These are phyloP conservation scores for Terana coerulea DNA, from an alignment of 768 basidiomycete species.

Conservation along the genomic window DNA sequence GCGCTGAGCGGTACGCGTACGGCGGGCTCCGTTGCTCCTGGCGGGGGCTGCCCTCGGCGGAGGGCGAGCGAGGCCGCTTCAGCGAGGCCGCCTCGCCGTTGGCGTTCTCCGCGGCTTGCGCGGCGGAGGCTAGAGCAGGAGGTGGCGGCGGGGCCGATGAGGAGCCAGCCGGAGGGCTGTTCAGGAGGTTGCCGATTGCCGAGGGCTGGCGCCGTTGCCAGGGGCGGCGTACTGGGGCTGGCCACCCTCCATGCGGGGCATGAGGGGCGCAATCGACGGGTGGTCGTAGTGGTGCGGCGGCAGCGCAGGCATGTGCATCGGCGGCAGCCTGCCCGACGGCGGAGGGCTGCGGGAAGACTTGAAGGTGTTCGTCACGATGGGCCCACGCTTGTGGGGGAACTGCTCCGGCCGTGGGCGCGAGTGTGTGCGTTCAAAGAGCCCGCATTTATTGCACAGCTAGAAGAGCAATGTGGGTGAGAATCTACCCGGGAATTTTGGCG, in stretches of 20 bases:
- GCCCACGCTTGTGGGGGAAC: conserved; percentile 77
- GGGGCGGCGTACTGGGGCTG: conserved; percentile 8
- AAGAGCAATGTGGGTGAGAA: background rate
- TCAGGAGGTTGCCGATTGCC: conserved; percentile 11
- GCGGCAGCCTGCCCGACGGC: conserved; percentile 30
- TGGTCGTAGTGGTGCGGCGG: conserved; percentile 49
- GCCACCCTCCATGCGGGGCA: conserved; percentile 30
- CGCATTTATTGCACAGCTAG: conserved; percentile 62
- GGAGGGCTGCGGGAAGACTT: conserved; percentile 43
- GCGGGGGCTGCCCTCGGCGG: conserved; percentile 7
- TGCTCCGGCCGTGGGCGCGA: conserved; percentile 75
- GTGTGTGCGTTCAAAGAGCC: conserved; percentile 77
- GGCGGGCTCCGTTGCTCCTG: conserved; percentile 12
- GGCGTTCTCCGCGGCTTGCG: background rate
- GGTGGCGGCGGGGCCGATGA: background rate
- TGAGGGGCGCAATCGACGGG: conserved; percentile 48
- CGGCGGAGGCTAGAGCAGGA: background rate
- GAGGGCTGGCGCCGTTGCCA: conserved; percentile 10
- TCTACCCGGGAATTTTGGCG: background rate
- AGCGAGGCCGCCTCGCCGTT: conserved; percentile 1
- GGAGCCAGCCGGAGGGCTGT: background rate
- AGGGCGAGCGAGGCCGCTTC: conserved; percentile 12
- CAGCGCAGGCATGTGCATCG: conserved; percentile 40
- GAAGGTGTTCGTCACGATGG: conserved; percentile 50
- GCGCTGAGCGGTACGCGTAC: conserved; percentile 8